Percentiles rank a stretch among this genome's conserved stretches.
Evolutionary conservation across 495 filamentous ascomycete genomes (phyloP).

Genomic region (Antarctomyces pellizariae): DNA sequence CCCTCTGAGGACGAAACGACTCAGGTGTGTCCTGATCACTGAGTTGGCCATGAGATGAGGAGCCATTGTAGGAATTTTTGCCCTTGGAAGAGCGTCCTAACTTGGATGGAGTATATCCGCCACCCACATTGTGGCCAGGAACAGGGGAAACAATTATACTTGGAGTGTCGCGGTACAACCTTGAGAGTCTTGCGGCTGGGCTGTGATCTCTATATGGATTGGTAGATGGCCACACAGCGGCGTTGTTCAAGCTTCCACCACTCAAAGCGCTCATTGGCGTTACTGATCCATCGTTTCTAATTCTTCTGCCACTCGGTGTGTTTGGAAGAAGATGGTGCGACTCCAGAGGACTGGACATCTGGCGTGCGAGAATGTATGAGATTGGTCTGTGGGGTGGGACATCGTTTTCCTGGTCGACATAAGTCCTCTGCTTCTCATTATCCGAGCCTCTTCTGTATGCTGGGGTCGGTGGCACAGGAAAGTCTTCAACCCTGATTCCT

Average conservation of each 20-base stretch:
- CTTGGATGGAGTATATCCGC: too few species aligned
- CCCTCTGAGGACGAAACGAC: too few species aligned
- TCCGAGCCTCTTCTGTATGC: too few species aligned
- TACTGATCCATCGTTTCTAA: conserved; percentile 1
- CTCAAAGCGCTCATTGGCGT: conserved; percentile 1
- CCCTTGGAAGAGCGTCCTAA: too few species aligned
- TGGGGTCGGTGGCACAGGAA: too few species aligned
- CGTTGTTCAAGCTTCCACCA: conserved; percentile 1
- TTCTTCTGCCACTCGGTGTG: not conserved
- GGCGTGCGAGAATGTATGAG: not conserved
- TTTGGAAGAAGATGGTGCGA: not conserved
- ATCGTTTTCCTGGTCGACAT: too few species aligned
- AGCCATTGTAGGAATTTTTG: too few species aligned
- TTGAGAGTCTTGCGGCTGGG: not conserved
- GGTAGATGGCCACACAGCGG: not conserved
- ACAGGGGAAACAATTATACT: not conserved
- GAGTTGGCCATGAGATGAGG: too few species aligned
- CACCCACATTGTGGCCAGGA: not conserved
- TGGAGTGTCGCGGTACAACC: not conserved
- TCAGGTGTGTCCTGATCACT: too few species aligned
- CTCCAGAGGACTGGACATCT: conserved; percentile 5
- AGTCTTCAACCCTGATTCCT: too few species aligned
- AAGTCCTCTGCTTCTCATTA: too few species aligned
- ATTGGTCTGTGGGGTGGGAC: too few species aligned
- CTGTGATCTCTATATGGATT: not conserved